Base-by-base conservation (phyloP, 192 early-diverging fungal genomes). In the Coemansia javaensis region DNA sequence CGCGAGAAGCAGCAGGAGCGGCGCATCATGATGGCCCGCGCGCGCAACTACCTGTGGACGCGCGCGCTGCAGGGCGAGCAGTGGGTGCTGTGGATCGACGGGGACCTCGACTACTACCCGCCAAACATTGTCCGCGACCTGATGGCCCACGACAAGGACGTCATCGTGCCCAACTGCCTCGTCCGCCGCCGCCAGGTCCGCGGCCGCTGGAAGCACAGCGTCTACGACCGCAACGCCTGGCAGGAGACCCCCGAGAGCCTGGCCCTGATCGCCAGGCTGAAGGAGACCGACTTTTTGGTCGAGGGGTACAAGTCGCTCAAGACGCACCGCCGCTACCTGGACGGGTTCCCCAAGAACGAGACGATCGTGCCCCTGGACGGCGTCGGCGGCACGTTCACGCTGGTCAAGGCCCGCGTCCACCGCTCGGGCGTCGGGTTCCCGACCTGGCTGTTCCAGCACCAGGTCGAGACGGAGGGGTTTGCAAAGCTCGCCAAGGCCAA, bases 71-170 rank as follows among this genome's bases (percentile, higher is more conserved):
- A 55, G n/a, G 69, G 79, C 42, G 79, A 82, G 24, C 70, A 77
- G 10, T 87, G 85, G 85, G 84, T 87, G 12, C 63, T 87, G 11
- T 87, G 85, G 85, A 61, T 87, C 4, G 85, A 87, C 34, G 80
- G 77, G 12, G 85, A 87, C 58, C 77, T 87, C n/a, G 64, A 81
- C 18, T 75, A 79, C 44, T 87, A 85, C 33, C 79, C 85, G 5
- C 68, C 74, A 7, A 77, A 72, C 16, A 49, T 85, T 33, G 45
- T 85, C 14, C 62, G 66, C 18, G 78, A 83, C 24, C 49, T 87
- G 54, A 87, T 84, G 56, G 53, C 63, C 0, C 55, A 80, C 32
- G 71, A 83, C 53, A 87, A 81, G 37, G 85, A 87, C 50, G 69
- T 87, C 18, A 67, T 87, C 28, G 83, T 74, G 5, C 83, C 85